These are phyloP conservation scores for Xylaria sp. DNA, from an alignment of 495 filamentous ascomycete species.

Conservation along the genomic window DNA sequence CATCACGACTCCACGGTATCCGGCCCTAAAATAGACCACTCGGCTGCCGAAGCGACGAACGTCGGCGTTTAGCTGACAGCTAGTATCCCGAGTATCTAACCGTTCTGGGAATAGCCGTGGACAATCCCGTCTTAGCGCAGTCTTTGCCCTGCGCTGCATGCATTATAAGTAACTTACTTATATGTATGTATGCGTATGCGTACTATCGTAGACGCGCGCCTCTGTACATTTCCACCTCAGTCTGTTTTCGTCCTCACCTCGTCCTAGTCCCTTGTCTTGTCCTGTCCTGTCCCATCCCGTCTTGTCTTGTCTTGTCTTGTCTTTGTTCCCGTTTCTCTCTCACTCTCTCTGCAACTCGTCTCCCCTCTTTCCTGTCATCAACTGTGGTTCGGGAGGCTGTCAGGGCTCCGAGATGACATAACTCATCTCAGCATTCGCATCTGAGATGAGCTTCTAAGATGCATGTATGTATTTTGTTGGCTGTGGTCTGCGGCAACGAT, in stretches of 20 bases:
- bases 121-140: conserved; percentile 11
- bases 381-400: background rate
- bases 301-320: conserved; percentile 5
- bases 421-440: background rate
- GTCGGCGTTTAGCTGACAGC: conserved; percentile 16
- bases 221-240: conserved; percentile 24
- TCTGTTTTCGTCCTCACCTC: conserved; percentile 11
- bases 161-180: too few relatives aligned
- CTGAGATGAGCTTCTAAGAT: background rate
- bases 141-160: background rate
- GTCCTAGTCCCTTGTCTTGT: background rate
- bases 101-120: background rate
- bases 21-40: conserved; percentile 24
- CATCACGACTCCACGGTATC: conserved; percentile 1
- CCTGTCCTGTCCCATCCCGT: too few relatives aligned
- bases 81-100: conserved; percentile 3
- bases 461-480: background rate
- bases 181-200: too few relatives aligned
- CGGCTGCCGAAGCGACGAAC: conserved; percentile 20
- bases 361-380: background rate
- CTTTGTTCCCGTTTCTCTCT: background rate
- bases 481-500: background rate
- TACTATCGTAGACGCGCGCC: conserved; percentile 42
- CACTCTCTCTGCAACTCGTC: background rate
- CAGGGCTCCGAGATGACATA: background rate